A percentile compares a stretch with the other conserved stretches of the same genome.
phyloP scores from a whole-genome alignment of 495 filamentous ascomycete genomes.

The Penicillium pancosmium region DNA sequence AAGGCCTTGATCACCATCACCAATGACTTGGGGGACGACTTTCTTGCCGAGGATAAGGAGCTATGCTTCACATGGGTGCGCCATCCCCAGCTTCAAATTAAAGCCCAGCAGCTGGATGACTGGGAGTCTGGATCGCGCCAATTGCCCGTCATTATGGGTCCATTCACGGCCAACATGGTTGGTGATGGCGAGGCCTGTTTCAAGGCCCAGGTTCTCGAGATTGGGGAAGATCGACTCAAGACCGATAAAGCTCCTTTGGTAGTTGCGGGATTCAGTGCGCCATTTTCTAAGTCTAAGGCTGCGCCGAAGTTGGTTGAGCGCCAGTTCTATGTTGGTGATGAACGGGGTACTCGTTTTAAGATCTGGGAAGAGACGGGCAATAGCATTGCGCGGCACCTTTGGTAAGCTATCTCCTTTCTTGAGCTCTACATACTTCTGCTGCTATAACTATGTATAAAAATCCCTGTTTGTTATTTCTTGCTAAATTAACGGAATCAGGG shows the following conservation, averaged over 20 bases:
- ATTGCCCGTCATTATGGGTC: slow-evolving; percentile 42
- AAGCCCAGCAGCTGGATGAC: slow-evolving; percentile 34
- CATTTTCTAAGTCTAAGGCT: slow-evolving; percentile 40
- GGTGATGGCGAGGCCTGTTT: slow-evolving; percentile 21
- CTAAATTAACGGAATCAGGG: slow-evolving; percentile 46
- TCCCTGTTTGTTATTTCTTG: too few relatives aligned
- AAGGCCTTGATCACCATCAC: slow-evolving; percentile 75
- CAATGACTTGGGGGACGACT: slow-evolving; percentile 87
- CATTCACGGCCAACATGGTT: slow-evolving; percentile 29
- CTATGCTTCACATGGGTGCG: slow-evolving; percentile 49
- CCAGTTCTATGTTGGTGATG: slow-evolving; percentile 42
- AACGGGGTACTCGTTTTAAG: slow-evolving; percentile 24
- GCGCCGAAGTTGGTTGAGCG: slow-evolving; percentile 57
- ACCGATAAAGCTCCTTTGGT: slow-evolving; percentile 42
- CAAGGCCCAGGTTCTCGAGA: slow-evolving; percentile 12
- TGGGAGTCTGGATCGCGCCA: slow-evolving; percentile 61
- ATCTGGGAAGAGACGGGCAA: slow-evolving; percentile 93
- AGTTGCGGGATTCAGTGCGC: slow-evolving; percentile 58
- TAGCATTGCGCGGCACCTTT: slow-evolving; percentile 92
- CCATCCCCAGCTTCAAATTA: slow-evolving; percentile 42
- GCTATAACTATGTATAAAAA: too few relatives aligned
- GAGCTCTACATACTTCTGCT: not conserved
- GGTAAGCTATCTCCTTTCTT: slow-evolving; percentile 54
- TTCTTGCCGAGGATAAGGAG: slow-evolving; percentile 65
- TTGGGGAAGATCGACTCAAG: slow-evolving; percentile 23